phyloP scores from a whole-genome alignment of 2,329 filamentous ascomycete species.

The Fusarium agapanthi region DNA sequence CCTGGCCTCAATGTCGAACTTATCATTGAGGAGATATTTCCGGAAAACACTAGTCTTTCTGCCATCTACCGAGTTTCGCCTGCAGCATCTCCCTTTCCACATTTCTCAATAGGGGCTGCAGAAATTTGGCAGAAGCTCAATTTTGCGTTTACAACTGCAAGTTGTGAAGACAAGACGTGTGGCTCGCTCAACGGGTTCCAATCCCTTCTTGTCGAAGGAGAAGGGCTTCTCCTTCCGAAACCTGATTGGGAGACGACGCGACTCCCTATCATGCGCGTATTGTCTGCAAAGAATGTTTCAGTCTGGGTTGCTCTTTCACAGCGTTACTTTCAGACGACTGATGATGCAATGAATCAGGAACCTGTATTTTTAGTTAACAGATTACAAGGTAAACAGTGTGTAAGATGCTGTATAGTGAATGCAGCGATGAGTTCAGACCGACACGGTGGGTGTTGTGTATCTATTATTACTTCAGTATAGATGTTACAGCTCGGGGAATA shows the following conservation, averaged over 20 bases:
- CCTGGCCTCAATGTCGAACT: rapidly evolving
- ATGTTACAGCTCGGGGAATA: no score
- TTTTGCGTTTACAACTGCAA: rapidly evolving
- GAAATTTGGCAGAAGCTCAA: rapidly evolving
- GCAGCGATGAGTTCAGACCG: not conserved
- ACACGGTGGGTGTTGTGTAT: rapidly evolving
- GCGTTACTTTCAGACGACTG: rapidly evolving
- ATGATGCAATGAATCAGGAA: no score
- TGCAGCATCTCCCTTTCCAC: rapidly evolving
- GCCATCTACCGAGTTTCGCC: rapidly evolving
- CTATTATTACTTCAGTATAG: not conserved
- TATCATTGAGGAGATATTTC: rapidly evolving
- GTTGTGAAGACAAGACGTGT: not conserved
- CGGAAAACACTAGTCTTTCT: not conserved
- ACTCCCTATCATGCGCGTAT: not conserved
- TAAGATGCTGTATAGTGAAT: not conserved
- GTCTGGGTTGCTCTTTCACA: not conserved
- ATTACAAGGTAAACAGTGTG: not conserved
- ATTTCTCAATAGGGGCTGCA: rapidly evolving
- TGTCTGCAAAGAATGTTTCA: rapidly evolving
- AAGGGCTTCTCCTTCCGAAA: not conserved
- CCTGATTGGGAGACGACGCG: rapidly evolving
- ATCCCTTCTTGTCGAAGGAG: not conserved
- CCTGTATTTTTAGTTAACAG: not conserved
- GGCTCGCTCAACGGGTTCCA: rapidly evolving